Evolutionary conservation across 2,329 filamentous ascomycete genomes (phyloP).

Genomic region (Byssoonygena ceratinophila): DNA sequence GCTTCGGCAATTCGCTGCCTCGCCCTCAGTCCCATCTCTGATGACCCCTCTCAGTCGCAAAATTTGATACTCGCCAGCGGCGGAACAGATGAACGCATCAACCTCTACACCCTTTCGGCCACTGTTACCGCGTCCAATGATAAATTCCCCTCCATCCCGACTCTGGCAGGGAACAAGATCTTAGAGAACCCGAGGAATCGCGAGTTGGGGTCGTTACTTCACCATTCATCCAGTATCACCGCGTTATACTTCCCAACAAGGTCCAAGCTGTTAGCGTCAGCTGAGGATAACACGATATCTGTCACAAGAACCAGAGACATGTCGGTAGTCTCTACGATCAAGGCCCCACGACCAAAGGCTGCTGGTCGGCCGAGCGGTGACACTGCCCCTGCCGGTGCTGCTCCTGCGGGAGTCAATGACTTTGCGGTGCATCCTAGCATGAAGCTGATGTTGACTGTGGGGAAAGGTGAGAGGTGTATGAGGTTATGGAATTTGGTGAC

Average conservation of each 20-base stretch:
- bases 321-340: constrained; percentile 76
- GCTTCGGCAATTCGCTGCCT: constrained; percentile 80
- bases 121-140: constrained; percentile 50
- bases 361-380: constrained; percentile 76
- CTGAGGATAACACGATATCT: constrained; percentile 84
- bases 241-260: constrained; percentile 70
- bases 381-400: constrained; percentile 69
- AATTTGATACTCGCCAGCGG: constrained; percentile 86
- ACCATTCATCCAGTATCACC: constrained; percentile 76
- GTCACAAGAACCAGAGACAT: constrained; percentile 82
- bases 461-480: constrained; percentile 83
- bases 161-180: constrained; percentile 60
- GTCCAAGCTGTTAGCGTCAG: constrained; percentile 75
- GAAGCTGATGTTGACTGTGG: constrained; percentile 91
- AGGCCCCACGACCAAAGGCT: constrained; percentile 72
- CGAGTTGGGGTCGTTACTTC: constrained; percentile 74
- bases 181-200: constrained; percentile 78
- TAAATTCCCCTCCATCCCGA: constrained; percentile 50
- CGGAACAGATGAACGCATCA: constrained; percentile 86
- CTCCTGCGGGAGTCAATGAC: constrained; percentile 82
- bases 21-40: constrained; percentile 66
- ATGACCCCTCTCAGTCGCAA: constrained; percentile 47
- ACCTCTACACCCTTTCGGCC: constrained; percentile 79
- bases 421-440: constrained; percentile 93
- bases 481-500: constrained; percentile 93